Evolutionary conservation across 129 eudicot species (phyloP).

Genomic region (Gnaphalium uliginosum): DNA sequence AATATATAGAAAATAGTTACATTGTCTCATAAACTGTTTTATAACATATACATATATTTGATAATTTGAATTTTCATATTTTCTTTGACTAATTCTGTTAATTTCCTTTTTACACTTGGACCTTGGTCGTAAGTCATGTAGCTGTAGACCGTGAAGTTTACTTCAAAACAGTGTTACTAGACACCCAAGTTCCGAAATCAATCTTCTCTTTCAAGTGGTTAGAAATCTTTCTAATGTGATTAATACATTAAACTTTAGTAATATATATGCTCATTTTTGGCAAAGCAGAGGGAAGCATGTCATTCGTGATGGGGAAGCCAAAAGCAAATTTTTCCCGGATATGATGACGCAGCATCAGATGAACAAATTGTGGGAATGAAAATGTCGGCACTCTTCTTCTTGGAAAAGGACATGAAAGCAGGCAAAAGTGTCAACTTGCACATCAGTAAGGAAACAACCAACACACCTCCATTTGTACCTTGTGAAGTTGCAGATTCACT

Average conservation of each 20-base stretch:
- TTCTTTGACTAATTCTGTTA: neutral
- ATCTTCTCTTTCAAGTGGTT: constrained; percentile 6
- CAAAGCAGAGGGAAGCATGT: constrained; percentile 31
- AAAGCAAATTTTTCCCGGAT: constrained; percentile 17
- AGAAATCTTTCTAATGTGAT: neutral
- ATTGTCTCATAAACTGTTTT: neutral
- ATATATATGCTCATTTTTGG: constrained; percentile 15
- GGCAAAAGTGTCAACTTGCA: constrained; percentile 38
- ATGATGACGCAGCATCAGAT: constrained; percentile 40
- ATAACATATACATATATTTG: neutral
- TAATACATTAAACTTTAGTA: neutral
- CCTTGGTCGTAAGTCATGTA: constrained; percentile 5
- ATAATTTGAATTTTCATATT: neutral
- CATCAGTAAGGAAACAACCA: constrained; percentile 22
- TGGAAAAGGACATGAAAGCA: constrained; percentile 14
- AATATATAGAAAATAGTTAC: too few relatives aligned
- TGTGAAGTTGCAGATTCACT: constrained; percentile 28
- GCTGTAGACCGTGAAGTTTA: neutral
- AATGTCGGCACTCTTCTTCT: constrained; percentile 46
- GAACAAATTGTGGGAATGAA: constrained; percentile 43
- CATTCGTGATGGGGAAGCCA: constrained; percentile 37
- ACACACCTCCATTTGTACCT: constrained; percentile 32
- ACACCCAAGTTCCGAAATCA: constrained; percentile 3
- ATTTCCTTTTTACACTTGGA: neutral
- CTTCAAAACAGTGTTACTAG: constrained; percentile 10